Conservation (phyloP, 495 filamentous ascomycete genomes). For the Trichoderma erinaceum region DNA sequence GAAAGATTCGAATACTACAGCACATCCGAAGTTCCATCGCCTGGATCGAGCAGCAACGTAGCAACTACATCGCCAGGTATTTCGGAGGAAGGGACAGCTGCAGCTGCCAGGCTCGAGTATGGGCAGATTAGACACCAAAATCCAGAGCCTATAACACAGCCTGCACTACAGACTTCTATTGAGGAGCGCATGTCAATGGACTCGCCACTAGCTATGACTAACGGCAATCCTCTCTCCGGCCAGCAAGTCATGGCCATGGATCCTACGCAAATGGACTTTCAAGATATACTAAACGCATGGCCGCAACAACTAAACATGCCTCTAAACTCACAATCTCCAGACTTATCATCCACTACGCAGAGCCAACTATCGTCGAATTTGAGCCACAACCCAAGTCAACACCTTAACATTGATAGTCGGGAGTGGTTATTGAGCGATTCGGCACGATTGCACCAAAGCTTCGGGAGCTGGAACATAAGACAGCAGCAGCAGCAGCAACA, state of each 20-base stretch:
- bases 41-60: conserved; percentile 30
- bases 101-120: conserved; percentile 17
- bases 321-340: background rate
- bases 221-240: background rate
- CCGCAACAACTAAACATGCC: background rate
- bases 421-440: conserved; percentile 2
- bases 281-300: background rate
- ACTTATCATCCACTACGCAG: background rate
- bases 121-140: background rate
- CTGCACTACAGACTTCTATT: background rate
- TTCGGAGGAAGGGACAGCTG: conserved; percentile 24
- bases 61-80: conserved; percentile 18
- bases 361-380: background rate
- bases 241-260: conserved; percentile 4
- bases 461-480: background rate
- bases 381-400: background rate
- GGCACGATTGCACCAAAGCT: conserved; percentile 1
- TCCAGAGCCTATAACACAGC: background rate
- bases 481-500: background rate
- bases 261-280: background rate
- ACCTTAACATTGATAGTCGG: background rate
- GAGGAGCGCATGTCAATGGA: conserved; percentile 4
- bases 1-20: conserved; percentile 49
- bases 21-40: conserved; percentile 51
- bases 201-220: background rate